Evolutionary conservation across 164 flowering plant species (phyloP).

Genomic region (Magnolia kwangsiensis): DNA sequence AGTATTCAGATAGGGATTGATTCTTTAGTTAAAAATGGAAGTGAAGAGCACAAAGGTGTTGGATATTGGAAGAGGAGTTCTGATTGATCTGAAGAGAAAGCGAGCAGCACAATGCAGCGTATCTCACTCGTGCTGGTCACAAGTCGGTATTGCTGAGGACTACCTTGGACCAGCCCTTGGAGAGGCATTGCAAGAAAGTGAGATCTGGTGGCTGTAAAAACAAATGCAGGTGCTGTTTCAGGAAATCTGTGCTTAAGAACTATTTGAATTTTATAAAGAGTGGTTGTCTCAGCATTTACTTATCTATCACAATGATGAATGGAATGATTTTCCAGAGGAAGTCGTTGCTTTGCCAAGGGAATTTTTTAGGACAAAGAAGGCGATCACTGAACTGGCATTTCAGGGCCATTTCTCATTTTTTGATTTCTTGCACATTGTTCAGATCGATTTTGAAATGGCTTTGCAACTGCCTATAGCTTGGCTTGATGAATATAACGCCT

Average conservation of each 20-base stretch:
- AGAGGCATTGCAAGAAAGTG: constrained; percentile 41
- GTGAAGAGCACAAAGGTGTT: constrained; percentile 65
- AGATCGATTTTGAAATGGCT: constrained; percentile 55
- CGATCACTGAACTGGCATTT: constrained; percentile 49
- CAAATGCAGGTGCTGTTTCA: constrained; percentile 18
- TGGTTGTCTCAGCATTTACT: constrained; percentile 56
- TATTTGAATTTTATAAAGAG: constrained; percentile 66
- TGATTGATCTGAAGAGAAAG: constrained; percentile 58
- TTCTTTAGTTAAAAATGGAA: constrained; percentile 56
- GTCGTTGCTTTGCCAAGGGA: constrained; percentile 36
- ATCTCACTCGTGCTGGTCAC: constrained; percentile 30
- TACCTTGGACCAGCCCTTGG: constrained; percentile 13
- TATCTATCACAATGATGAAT: constrained; percentile 58
- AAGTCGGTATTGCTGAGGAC: constrained; percentile 1
- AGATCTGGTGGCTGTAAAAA: constrained; percentile 40
- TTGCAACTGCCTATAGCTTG: constrained; percentile 66
- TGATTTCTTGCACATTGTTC: constrained; percentile 68
- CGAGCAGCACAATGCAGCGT: constrained; percentile 33
- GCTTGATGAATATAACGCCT: constrained; percentile 74
- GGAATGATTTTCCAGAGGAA: constrained; percentile 62
- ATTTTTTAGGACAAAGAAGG: constrained; percentile 47
- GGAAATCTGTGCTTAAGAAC: constrained; percentile 40
- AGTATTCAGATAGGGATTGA: constrained; percentile 5
- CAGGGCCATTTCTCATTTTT: constrained; percentile 41
- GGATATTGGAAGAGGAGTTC: constrained; percentile 47